These are phyloP conservation scores for Raddia distichophylla DNA, from an alignment of 176 grass and related monocot species.

Conservation along the genomic window DNA sequence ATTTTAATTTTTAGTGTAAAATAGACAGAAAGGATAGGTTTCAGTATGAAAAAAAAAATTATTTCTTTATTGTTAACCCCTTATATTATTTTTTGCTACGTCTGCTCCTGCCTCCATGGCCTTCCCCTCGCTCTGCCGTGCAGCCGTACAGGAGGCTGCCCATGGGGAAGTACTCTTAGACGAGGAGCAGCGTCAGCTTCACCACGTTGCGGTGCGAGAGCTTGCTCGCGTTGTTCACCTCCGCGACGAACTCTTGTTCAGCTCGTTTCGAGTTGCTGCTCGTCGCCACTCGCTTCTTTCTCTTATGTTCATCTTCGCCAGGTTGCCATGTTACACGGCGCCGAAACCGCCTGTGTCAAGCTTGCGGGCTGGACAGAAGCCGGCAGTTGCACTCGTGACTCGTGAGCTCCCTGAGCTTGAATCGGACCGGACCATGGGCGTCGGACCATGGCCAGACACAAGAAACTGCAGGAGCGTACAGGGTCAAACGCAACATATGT, in stretches of 20 bases:
- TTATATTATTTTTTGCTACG: too few species aligned
- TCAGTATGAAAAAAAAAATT: too few species aligned
- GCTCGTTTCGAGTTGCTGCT: slow-evolving; percentile 29
- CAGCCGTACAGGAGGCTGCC: slow-evolving; percentile 48
- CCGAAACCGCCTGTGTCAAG: slow-evolving; percentile 54
- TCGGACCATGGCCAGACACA: too few species aligned
- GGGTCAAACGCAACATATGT: too few species aligned
- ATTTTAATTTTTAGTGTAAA: too few species aligned
- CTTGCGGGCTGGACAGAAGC: slow-evolving; percentile 43
- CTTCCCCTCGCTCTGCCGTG: background rate
- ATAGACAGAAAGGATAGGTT: too few species aligned
- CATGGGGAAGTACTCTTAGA: slow-evolving; percentile 64
- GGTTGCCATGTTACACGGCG: slow-evolving; percentile 50
- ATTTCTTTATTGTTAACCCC: too few species aligned
- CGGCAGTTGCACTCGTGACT: slow-evolving; percentile 33
- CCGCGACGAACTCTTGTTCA: slow-evolving; percentile 57
- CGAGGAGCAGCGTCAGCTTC: slow-evolving; percentile 55
- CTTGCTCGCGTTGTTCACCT: slow-evolving; percentile 72
- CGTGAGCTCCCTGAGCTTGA: slow-evolving; percentile 50
- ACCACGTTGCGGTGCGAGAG: slow-evolving; percentile 71
- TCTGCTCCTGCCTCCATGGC: too few species aligned
- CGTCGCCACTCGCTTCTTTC: slow-evolving; percentile 43
- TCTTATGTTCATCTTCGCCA: slow-evolving; percentile 36
- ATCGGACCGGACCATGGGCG: slow-evolving; percentile 39
- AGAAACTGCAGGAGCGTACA: too few species aligned